Evolutionary conservation across 2,329 filamentous ascomycete genomes (phyloP).

Genomic region (Magnaporthiopsis poae): DNA sequence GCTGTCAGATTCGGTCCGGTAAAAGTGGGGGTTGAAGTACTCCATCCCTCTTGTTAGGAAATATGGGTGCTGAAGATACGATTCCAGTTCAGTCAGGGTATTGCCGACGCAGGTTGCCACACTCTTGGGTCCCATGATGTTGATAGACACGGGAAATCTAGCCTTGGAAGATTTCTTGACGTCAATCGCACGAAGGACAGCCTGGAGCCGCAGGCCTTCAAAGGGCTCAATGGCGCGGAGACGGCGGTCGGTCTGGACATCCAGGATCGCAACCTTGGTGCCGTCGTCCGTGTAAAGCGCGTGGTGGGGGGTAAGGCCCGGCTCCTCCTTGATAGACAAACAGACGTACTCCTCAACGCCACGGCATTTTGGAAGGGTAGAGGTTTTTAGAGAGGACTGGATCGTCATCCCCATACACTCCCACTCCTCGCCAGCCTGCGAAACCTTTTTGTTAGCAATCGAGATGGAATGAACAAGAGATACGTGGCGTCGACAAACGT

Average conservation of each 20-base stretch:
- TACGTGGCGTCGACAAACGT: no score
- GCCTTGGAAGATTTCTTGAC: background rate
- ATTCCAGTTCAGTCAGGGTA: background rate
- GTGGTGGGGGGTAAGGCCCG: background rate
- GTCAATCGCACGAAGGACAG: background rate
- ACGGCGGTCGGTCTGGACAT: background rate
- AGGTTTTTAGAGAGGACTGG: no score
- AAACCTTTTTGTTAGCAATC: no score
- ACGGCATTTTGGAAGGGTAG: no score
- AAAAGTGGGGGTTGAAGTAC: background rate
- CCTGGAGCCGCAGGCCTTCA: background rate
- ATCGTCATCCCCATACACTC: no score
- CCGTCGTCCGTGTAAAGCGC: background rate
- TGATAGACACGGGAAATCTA: background rate
- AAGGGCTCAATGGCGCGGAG: background rate
- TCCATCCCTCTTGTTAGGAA: background rate
- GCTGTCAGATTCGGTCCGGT: background rate
- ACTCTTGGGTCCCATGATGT: background rate
- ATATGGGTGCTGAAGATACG: background rate
- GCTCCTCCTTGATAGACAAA: background rate
- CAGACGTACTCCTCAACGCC: background rate
- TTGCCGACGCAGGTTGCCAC: background rate
- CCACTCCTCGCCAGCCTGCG: no score
- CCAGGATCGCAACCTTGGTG: background rate
- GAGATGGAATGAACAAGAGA: no score